Evolutionary conservation across 2,329 filamentous ascomycete genomes (phyloP), one percentile per base, ranked within the genome.

Genomic region (Epichloe sibirici): DNA sequence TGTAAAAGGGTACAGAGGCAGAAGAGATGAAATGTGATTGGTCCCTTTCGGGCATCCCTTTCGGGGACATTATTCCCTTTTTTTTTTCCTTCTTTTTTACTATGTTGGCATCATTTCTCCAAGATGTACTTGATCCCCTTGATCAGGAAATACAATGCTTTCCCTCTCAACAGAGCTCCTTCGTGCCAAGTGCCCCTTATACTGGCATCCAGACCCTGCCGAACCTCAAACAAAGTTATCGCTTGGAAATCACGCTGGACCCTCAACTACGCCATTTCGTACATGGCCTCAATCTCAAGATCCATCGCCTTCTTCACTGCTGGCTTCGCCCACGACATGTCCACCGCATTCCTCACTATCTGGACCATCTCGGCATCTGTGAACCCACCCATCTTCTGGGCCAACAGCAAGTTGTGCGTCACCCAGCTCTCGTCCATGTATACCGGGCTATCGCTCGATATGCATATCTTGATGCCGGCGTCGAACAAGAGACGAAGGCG

Each of bases 361-460:
- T 63, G 59, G 3, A 74, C 62, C 65, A 77, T 71, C 11, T 76
- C 72, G 28, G 34, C 44, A 45, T 71, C 65, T 6, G 57, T 63
- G 39, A 77, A 66, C 0, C 53, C 54, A 52, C 73, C 73, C 47
- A 71, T 69, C 4, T 62, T 65, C 50, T 69, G 69, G 6, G 67
- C 64, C 57, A 75, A 67, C 48, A 71, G 56, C 65, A 77, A 61
- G 50, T 74, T 75, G 11, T 73, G 70, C 53, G 71, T 62, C 28
- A 77, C 62, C 74, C 73, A 77, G 38, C 72, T 70, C 53, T 76
- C 66, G 53, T 75, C 69, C 72, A 75, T 76, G 62, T 86, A 86
- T 11, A 81, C 82, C 53, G 83, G 83, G 61, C 86, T 82, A 61
- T 87, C 83, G 58, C 79, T 83, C 64, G 87, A 87, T 64, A 88